Conservation (phyloP, 257 asterid species). For the Datura wrightii region DNA sequence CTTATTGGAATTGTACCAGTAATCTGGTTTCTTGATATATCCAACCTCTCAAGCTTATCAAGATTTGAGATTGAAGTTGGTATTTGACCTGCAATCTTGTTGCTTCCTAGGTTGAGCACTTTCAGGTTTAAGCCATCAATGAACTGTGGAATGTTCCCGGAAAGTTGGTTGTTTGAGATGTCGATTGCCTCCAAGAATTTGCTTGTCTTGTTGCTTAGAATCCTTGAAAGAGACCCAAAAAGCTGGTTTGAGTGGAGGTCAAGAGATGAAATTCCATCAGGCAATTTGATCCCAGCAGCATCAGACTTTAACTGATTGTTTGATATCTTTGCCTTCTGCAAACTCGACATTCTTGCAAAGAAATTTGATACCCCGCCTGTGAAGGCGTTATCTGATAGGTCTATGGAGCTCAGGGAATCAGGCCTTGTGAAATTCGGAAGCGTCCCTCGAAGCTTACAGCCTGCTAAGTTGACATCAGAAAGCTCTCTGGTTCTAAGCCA, state of each 20-base stretch:
- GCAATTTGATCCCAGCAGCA: constrained; percentile 64
- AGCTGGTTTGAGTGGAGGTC: constrained; percentile 79
- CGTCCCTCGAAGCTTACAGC: constrained; percentile 71
- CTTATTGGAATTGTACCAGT: constrained; percentile 76
- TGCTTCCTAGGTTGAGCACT: constrained; percentile 68
- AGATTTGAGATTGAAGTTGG: constrained; percentile 73
- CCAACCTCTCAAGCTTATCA: constrained; percentile 58
- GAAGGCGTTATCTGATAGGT: constrained; percentile 80
- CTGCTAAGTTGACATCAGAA: constrained; percentile 70
- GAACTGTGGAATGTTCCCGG: constrained; percentile 74
- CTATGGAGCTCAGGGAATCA: constrained; percentile 64
- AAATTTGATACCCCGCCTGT: constrained; percentile 63
- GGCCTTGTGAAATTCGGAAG: constrained; percentile 81
- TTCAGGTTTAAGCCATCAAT: constrained; percentile 48
- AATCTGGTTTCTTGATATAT: constrained; percentile 73
- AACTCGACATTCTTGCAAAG: constrained; percentile 55
- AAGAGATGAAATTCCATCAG: constrained; percentile 60
- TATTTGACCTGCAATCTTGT: constrained; percentile 74
- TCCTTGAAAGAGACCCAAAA: constrained; percentile 60
- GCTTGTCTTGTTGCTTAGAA: constrained; percentile 57
- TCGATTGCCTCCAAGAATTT: constrained; percentile 69
- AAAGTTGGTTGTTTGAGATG: constrained; percentile 66
- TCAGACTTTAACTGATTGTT: constrained; percentile 63
- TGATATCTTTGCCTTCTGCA: constrained; percentile 66
- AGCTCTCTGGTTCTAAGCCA: constrained; percentile 79